Conservation (phyloP, 768 basidiomycete species). For the Coprinopsis sp. region DNA sequence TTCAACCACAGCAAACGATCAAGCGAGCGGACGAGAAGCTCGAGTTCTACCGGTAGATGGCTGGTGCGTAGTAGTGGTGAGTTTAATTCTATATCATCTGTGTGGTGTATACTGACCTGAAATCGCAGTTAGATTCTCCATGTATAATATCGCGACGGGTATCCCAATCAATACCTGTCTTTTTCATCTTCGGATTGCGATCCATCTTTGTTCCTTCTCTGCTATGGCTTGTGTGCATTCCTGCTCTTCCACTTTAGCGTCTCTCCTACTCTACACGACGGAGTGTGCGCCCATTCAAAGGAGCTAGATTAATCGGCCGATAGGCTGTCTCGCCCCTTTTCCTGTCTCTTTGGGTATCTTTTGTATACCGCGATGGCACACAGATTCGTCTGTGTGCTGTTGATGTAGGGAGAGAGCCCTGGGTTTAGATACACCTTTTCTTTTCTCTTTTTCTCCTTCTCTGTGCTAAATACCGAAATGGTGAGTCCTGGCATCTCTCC, state of each 20-base stretch:
- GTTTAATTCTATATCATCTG: slow-evolving; percentile 13
- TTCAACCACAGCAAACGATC: slow-evolving; percentile 77
- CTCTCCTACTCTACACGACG: slow-evolving; percentile 50
- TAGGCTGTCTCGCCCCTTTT: slow-evolving; percentile 24
- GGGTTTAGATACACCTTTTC: slow-evolving; percentile 4
- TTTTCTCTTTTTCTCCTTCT: neutral
- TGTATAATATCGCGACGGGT: slow-evolving; percentile 15
- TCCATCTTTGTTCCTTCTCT: slow-evolving; percentile 3
- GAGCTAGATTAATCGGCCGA: slow-evolving; percentile 56
- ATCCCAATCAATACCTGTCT: slow-evolving; percentile 13
- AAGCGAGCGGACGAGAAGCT: slow-evolving; percentile 94
- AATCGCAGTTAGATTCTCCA: slow-evolving; percentile 15
- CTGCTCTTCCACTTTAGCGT: slow-evolving; percentile 87
- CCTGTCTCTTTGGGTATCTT: slow-evolving; percentile 34
- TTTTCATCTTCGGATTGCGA: neutral
- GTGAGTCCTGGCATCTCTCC: no score
- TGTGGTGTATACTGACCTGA: slow-evolving; percentile 3
- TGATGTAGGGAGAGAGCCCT: slow-evolving; percentile 18
- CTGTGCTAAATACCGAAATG: neutral
- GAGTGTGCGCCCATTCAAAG: slow-evolving; percentile 78
- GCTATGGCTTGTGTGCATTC: no score
- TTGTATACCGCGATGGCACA: slow-evolving; percentile 18
- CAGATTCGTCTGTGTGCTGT: slow-evolving; percentile 17
- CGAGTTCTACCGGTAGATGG: slow-evolving; percentile 67
- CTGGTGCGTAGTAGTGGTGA: slow-evolving; percentile 18